phyloP scores from a whole-genome alignment of 2,329 filamentous ascomycete species.

The Rutstroemia sp. region DNA sequence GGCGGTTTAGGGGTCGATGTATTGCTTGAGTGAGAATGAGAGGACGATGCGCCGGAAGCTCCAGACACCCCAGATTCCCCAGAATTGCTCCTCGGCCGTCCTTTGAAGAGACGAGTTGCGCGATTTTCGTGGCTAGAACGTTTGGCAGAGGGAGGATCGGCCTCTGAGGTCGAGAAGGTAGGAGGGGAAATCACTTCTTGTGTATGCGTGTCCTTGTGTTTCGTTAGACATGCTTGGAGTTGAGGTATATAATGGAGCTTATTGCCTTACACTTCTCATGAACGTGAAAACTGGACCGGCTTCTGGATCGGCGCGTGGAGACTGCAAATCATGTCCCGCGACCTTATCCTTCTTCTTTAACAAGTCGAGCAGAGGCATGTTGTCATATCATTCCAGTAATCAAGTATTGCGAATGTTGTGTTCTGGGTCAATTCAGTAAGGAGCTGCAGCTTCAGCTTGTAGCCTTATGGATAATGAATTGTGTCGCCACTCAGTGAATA shows the following conservation, averaged over 20 bases:
- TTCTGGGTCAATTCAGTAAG: background rate
- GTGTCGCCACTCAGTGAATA: slow-evolving; percentile 14
- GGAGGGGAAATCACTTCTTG: slow-evolving; percentile 75
- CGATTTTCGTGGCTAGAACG: slow-evolving; percentile 18
- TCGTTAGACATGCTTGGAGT: slow-evolving; percentile 2
- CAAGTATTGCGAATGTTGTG: background rate
- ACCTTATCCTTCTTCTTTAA: slow-evolving; percentile 56
- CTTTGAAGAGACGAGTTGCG: slow-evolving; percentile 29
- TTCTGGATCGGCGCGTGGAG: slow-evolving; percentile 21
- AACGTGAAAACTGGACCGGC: slow-evolving; percentile 58
- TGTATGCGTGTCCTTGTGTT: slow-evolving; percentile 57
- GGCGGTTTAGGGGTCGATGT: background rate
- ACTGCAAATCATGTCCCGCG: slow-evolving; percentile 29
- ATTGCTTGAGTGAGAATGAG: slow-evolving; percentile 11
- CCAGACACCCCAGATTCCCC: slow-evolving; percentile 38
- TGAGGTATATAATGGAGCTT: background rate
- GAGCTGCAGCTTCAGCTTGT: background rate
- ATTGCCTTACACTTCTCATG: slow-evolving; percentile 52
- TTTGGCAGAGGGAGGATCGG: slow-evolving; percentile 13
- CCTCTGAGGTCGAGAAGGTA: slow-evolving; percentile 34
- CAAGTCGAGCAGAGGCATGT: slow-evolving; percentile 52
- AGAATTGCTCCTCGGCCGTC: slow-evolving; percentile 34
- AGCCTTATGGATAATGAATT: slow-evolving; percentile 8
- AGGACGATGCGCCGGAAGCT: slow-evolving; percentile 16
- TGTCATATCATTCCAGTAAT: slow-evolving; percentile 16